Conservation (phyloP, 2,329 filamentous ascomycete genomes). For the Sarocladiaceae sp. region DNA sequence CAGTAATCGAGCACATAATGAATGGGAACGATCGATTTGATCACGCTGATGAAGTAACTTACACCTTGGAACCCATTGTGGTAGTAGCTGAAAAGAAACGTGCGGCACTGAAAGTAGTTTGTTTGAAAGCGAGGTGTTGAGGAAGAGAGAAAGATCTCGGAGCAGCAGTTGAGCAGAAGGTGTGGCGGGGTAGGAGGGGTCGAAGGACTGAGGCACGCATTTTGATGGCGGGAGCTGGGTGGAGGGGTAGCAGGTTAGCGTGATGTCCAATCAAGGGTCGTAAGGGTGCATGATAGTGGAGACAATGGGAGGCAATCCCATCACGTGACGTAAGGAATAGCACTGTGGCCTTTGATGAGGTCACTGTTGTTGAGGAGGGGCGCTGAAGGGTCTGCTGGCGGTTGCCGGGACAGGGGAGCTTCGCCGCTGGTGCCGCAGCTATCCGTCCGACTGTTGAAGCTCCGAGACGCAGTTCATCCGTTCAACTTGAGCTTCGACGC, state of each 20-base stretch:
- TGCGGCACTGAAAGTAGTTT: conserved; percentile 25
- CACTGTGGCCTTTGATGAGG: conserved; percentile 7
- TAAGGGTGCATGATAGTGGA: conserved; percentile 11
- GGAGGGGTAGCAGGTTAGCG: conserved; percentile 35
- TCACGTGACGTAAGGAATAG: conserved; percentile 23
- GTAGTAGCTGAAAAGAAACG: conserved; percentile 52
- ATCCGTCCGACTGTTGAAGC: too few species aligned
- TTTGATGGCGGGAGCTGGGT: conserved; percentile 31
- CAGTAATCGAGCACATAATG: too few species aligned
- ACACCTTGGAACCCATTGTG: conserved; percentile 69
- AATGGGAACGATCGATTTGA: too few species aligned
- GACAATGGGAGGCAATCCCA: conserved; percentile 9
- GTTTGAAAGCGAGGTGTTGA: conserved; percentile 35
- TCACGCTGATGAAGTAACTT: too few species aligned
- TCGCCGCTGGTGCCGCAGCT: too few species aligned
- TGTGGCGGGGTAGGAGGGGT: conserved; percentile 42
- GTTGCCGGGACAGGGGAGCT: conserved; percentile 1
- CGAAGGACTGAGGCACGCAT: conserved; percentile 39
- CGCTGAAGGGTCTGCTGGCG: too few species aligned
- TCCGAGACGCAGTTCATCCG: too few species aligned
- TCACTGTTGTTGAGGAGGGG: conserved; percentile 5
- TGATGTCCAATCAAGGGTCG: conserved; percentile 20
- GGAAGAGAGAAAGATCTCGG: conserved; percentile 34
- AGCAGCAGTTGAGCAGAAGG: conserved; percentile 31
- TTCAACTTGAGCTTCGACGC: too few species aligned